Evolutionary conservation across 805 yeast species (phyloP).

Genomic region (Debaryomyces prosopidis): DNA sequence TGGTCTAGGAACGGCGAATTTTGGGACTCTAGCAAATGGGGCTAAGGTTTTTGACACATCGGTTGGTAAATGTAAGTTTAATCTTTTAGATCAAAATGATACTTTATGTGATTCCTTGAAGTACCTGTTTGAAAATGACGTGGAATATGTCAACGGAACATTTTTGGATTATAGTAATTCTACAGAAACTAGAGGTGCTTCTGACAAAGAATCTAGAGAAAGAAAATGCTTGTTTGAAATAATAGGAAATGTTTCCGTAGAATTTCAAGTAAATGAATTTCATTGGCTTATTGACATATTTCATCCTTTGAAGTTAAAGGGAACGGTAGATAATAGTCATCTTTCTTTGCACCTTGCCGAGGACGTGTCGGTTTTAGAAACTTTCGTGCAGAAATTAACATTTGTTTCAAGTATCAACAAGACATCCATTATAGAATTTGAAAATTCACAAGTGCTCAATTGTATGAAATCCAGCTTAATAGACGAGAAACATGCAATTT

Average conservation of each 20-base stretch:
- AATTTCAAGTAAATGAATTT: slow-evolving; percentile 19
- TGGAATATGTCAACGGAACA: slow-evolving; percentile 8
- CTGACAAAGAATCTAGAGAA: not conserved
- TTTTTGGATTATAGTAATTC: not conserved
- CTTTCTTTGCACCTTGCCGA: slow-evolving; percentile 13
- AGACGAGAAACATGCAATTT: slow-evolving; percentile 12
- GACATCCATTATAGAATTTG: slow-evolving; percentile 19
- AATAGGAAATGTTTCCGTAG: slow-evolving; percentile 5
- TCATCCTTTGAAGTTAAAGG: slow-evolving; percentile 16
- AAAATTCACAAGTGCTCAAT: slow-evolving; percentile 25
- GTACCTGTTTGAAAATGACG: slow-evolving; percentile 13
- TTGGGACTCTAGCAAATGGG: slow-evolving; percentile 13
- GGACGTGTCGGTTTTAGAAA: slow-evolving; percentile 13
- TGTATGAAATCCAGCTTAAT: slow-evolving; percentile 11
- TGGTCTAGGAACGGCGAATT: slow-evolving; percentile 7
- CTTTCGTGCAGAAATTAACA: slow-evolving; percentile 19
- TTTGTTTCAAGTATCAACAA: slow-evolving; percentile 15
- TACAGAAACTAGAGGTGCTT: not conserved
- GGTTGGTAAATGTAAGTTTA: slow-evolving; percentile 7
- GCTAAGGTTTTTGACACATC: slow-evolving; percentile 9
- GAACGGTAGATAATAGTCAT: slow-evolving; percentile 16
- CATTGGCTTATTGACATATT: slow-evolving; percentile 19
- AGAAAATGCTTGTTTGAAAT: not conserved
- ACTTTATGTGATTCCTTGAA: slow-evolving; percentile 10
- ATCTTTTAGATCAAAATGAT: slow-evolving; percentile 9